phyloP scores from a whole-genome alignment of 1,284 basidiomycete species.

The Fomes fomentarius region DNA sequence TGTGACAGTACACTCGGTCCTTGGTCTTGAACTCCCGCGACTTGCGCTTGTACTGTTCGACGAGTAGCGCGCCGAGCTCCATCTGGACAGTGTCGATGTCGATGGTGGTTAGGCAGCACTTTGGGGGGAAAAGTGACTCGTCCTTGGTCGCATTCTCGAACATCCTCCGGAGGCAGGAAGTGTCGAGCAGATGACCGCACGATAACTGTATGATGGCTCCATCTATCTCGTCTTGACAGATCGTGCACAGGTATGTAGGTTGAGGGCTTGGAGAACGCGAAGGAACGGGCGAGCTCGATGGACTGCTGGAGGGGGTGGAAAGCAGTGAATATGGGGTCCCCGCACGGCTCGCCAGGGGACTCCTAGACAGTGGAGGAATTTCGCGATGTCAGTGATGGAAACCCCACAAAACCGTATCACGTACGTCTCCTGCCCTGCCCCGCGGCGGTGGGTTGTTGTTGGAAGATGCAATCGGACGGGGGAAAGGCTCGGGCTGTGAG shows the following conservation, averaged over 20 bases:
- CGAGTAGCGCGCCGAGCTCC: slow-evolving; percentile 7
- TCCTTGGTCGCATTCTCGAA: slow-evolving; percentile 22
- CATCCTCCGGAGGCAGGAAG: slow-evolving; percentile 20
- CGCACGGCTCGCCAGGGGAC: too few species aligned
- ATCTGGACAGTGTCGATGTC: slow-evolving; percentile 11
- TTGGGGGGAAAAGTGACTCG: slow-evolving; percentile 25
- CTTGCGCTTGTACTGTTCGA: slow-evolving; percentile 6
- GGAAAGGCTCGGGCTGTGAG: too few species aligned
- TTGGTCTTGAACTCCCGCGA: slow-evolving; percentile 13
- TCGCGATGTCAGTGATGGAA: too few species aligned
- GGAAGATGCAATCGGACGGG: too few species aligned
- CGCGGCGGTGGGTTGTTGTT: too few species aligned
- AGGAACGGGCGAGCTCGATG: too few species aligned
- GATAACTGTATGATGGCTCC: not conserved
- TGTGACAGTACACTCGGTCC: slow-evolving; percentile 24
- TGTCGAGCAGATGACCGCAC: slow-evolving; percentile 25
- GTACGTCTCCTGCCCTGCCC: too few species aligned
- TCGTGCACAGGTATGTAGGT: not conserved
- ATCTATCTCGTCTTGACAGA: slow-evolving; percentile 19
- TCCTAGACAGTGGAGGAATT: too few species aligned
- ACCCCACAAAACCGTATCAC: too few species aligned
- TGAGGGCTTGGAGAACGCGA: not conserved
- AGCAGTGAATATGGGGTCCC: too few species aligned
- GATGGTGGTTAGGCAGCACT: slow-evolving; percentile 20
- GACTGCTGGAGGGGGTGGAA: too few species aligned